These are phyloP conservation scores for Phaeoacremonium minimum DNA, from an alignment of 2,329 filamentous ascomycete genomes.

Conservation along the genomic window DNA sequence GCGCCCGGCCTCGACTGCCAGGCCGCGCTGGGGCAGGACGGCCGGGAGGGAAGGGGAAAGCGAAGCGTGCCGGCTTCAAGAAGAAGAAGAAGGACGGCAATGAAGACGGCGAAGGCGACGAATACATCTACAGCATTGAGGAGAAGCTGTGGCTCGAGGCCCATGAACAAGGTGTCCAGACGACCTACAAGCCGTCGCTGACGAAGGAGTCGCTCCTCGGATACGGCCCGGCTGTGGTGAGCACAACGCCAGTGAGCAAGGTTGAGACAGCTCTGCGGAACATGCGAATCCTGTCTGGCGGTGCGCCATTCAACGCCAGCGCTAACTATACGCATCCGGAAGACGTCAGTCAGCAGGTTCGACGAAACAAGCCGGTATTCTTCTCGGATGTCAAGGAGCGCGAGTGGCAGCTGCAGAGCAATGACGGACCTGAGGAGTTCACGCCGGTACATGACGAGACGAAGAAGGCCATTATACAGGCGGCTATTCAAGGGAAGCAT, in stretches of 20 bases:
- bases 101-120: constrained; percentile 2
- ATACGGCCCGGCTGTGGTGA: constrained; percentile 31
- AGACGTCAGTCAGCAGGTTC: constrained; percentile 17
- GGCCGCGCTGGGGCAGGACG: too few relatives aligned
- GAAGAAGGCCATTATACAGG: constrained; percentile 29
- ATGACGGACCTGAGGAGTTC: too few relatives aligned
- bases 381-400: constrained; percentile 28
- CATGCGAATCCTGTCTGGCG: constrained; percentile 34
- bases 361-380: constrained; percentile 27
- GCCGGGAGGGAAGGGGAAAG: background rate
- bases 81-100: constrained; percentile 3
- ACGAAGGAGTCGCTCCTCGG: constrained; percentile 26
- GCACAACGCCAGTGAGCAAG: constrained; percentile 20
- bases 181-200: constrained; percentile 25
- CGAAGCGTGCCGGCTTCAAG: background rate
- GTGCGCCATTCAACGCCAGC: constrained; percentile 21
- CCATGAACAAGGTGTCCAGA: constrained; percentile 21
- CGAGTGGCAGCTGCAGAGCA: constrained; percentile 17
- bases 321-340: constrained; percentile 12
- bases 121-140: constrained; percentile 8
- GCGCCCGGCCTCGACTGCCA: too few relatives aligned
- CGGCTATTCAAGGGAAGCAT: constrained; percentile 32
- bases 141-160: constrained; percentile 18
- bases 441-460: background rate
- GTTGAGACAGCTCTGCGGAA: constrained; percentile 27